Base-by-base conservation (phyloP, 441 rosid species). In the Populus tomentosa region DNA sequence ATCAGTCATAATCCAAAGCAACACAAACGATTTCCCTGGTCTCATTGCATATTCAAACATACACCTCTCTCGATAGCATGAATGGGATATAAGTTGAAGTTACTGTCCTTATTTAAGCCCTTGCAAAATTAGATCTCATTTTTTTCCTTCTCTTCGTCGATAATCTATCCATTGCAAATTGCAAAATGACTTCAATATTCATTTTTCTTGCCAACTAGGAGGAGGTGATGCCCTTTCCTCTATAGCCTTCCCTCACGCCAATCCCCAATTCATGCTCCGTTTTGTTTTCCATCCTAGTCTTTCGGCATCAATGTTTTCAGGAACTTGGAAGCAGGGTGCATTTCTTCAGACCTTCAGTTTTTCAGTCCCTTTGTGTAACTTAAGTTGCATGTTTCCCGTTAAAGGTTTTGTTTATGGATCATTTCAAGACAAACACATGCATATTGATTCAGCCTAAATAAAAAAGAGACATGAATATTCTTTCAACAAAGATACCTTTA, bases 401-500 rank as follows among this genome's bases (percentile, higher is more conserved):
- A 62, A 61, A 62, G 7, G 7, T 20, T 70, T 16, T 16, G 28
- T 40, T 62, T 10, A 28, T 20, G 26, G 32, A 69, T 13, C 4
- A 69, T 11, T 1, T 77, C 24, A 62, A 9, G 30, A 30, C 32
- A 46, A n/a, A 63, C 7, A 23, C 1, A 20, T 14, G 67, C 10
- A 77, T 71, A 38, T 35, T 23, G 67, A 63, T 53, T 53, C n/a
- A 6, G 61, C 61, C 61, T 16, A 53, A 16, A 53, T 8, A 53
- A 6, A 53, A 53, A 53, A 5, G 61, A 53, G n/a, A 53, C n/a
- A 53, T 53, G 61, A 53, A 16, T 50, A 32, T 24, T 59, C 63
- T 75, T 75, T 53, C 56, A 80, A 67, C 72, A 81, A 80, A 78
- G 82, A 81, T 88, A 90, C 99, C 98, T 91, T 93, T 87, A 96